phyloP scores from a whole-genome alignment of 2,329 filamentous ascomycete genomes.

The Colletotrichum camelliae region DNA sequence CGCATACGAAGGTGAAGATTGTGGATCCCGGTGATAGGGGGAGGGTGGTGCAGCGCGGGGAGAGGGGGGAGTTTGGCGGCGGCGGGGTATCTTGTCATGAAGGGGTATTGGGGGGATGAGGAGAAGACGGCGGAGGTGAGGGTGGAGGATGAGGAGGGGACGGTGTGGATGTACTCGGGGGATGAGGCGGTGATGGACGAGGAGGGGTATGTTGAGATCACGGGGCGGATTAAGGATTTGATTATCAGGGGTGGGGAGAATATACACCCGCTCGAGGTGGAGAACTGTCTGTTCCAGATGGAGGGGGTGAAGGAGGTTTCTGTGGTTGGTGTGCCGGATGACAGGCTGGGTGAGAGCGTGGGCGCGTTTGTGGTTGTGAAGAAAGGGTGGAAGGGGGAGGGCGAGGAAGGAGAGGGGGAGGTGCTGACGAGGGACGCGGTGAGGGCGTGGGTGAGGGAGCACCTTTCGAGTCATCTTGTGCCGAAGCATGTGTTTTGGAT shows the following conservation, averaged over 20 bases:
- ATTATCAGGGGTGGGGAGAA: conserved; percentile 97
- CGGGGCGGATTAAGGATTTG: conserved; percentile 90
- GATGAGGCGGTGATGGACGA: conserved; percentile 88
- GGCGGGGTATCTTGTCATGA: conserved; percentile 87
- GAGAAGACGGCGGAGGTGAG: conserved; percentile 72
- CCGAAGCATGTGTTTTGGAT: conserved; percentile 92
- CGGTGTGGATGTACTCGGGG: conserved; percentile 88
- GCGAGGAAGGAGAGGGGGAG: conserved; percentile 20
- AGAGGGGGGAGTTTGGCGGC: conserved; percentile 82
- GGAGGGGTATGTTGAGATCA: conserved; percentile 86
- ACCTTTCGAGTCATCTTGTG: conserved; percentile 76
- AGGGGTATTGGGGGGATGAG: conserved; percentile 84
- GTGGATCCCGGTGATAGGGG: conserved; percentile 70
- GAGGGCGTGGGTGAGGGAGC: conserved; percentile 72
- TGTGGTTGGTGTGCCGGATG: conserved; percentile 84
- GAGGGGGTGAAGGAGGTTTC: conserved; percentile 75
- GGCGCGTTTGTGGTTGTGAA: conserved; percentile 75
- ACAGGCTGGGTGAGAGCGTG: conserved; percentile 84
- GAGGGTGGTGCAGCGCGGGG: conserved; percentile 64
- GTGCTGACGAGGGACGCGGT: conserved; percentile 64
- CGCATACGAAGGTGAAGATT: conserved; percentile 79
- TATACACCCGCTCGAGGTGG: conserved; percentile 91
- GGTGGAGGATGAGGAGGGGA: conserved; percentile 46
- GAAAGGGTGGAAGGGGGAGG: conserved; percentile 27
- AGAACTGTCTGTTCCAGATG: conserved; percentile 83